A percentile compares a stretch with the other conserved stretches of the same genome.
These are phyloP conservation scores for Komagataella phaffii DNA, from an alignment of 805 yeast species.

Conservation along the genomic window DNA sequence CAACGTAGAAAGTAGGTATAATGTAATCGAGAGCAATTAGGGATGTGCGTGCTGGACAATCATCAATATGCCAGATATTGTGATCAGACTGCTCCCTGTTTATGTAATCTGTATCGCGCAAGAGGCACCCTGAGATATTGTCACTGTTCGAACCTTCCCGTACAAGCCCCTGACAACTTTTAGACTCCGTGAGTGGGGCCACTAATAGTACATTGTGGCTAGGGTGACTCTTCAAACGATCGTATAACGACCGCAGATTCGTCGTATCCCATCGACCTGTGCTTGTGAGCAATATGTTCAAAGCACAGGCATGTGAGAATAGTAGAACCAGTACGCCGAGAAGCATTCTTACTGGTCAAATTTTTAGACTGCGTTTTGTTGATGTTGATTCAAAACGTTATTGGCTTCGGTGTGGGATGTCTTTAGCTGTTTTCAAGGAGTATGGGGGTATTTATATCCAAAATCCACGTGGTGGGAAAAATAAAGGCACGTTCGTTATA, in stretches of 20 bases:
- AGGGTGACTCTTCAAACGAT: constrained; percentile 2
- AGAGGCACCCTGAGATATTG: constrained; percentile 1
- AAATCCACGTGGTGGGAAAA: no score
- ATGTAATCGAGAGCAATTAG: constrained; percentile 29
- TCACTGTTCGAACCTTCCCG: constrained; percentile 1
- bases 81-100: constrained; percentile 5
- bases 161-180: neutral
- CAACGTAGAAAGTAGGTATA: constrained; percentile 23
- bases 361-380: no score
- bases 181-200: constrained; percentile 8
- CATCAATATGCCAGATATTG: constrained; percentile 33
- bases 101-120: constrained; percentile 1
- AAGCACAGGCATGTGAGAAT: neutral
- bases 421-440: no score
- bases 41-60: constrained; percentile 28
- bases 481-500: no score
- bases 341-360: neutral
- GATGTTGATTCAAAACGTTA: no score
- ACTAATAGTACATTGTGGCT: constrained; percentile 10
- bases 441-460: no score
- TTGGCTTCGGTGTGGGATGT: no score
- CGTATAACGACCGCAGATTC: constrained; percentile 9
- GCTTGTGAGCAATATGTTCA: constrained; percentile 11
- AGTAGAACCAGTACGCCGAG: neutral
- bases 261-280: constrained; percentile 11